A percentile compares a stretch with the other conserved stretches of the same genome.
These are phyloP conservation scores for Berkeleyomyces rouxiae DNA, from an alignment of 2,329 filamentous ascomycete species.

Conservation along the genomic window DNA sequence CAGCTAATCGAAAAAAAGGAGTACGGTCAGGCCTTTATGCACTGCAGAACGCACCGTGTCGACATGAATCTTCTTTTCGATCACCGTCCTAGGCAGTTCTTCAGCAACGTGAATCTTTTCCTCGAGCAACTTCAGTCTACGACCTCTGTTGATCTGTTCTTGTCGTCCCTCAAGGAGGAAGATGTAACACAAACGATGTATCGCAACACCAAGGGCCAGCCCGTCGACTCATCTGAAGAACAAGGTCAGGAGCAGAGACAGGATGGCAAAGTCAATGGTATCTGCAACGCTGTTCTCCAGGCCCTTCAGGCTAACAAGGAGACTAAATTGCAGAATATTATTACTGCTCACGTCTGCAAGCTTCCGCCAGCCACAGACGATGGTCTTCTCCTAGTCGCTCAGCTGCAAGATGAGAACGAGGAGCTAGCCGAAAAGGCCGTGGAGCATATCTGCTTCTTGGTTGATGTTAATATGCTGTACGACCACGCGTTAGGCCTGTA, in stretches of 20 bases:
- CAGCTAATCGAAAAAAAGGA: conserved; percentile 62
- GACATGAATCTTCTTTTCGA: conserved; percentile 98
- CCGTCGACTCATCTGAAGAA: conserved; percentile 6
- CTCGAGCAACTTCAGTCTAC: conserved; percentile 69
- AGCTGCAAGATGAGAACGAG: conserved; percentile 50
- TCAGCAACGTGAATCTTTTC: conserved; percentile 58
- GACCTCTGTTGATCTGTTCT: conserved; percentile 74
- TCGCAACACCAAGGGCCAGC: conserved; percentile 53
- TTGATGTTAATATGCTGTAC: conserved; percentile 82
- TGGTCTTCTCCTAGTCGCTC: conserved; percentile 62
- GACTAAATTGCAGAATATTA: conserved; percentile 68
- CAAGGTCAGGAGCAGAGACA: conserved; percentile 11
- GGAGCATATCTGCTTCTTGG: conserved; percentile 93
- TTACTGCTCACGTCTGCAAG: conserved; percentile 92
- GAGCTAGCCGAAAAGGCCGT: conserved; percentile 73
- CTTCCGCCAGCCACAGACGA: conserved; percentile 76
- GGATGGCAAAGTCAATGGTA: conserved; percentile 58
- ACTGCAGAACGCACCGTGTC: conserved; percentile 82
- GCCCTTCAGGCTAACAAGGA: conserved; percentile 31
- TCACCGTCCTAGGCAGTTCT: conserved; percentile 73
- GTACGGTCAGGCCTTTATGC: conserved; percentile 69
- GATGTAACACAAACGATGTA: conserved; percentile 92
- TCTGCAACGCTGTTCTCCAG: conserved; percentile 72
- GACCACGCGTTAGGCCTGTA: conserved; percentile 83
- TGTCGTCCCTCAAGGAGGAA: conserved; percentile 79